Percentiles rank a stretch among this genome's conserved stretches.
Conservation (phyloP, 2,329 filamentous ascomycete genomes). For the Hypoxylon sp. region DNA sequence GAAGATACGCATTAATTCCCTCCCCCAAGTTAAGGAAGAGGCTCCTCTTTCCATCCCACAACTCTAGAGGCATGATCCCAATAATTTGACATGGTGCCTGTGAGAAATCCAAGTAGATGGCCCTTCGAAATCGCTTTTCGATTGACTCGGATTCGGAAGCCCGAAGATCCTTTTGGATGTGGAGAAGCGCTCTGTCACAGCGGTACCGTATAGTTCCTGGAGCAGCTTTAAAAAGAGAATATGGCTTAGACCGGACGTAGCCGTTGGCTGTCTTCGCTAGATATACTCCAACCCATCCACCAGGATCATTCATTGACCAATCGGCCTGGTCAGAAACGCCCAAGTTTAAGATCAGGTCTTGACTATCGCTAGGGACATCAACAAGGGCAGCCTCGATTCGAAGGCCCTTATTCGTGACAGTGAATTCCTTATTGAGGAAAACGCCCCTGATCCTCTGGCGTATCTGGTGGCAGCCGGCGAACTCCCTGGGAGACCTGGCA, state of each 20-base stretch:
- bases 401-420: constrained; percentile 23
- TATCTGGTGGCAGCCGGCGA: constrained; percentile 4
- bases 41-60: constrained; percentile 11
- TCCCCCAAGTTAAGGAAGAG: constrained; percentile 18
- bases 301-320: constrained; percentile 12
- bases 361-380: not conserved
- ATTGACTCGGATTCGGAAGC: not conserved
- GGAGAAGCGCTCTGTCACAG: not conserved
- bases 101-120: not conserved
- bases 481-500: constrained; percentile 23
- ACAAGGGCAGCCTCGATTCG: constrained; percentile 15
- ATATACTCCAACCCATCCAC: constrained; percentile 25
- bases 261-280: constrained; percentile 21
- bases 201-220: constrained; percentile 1
- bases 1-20: constrained; percentile 13
- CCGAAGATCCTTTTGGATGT: constrained; percentile 2
- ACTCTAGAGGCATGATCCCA: constrained; percentile 5
- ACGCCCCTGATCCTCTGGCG: constrained; percentile 12
- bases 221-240: constrained; percentile 16
- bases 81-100: not conserved
- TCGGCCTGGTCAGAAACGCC: constrained; percentile 22
- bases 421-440: constrained; percentile 16
- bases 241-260: constrained; percentile 19
- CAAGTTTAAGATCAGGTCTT: constrained; percentile 20
- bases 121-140: constrained; percentile 1